Evolutionary conservation across 75 land plant species (phyloP), one percentile per base, ranked within the genome.

Genomic region (Selaginella tamariscina): DNA sequence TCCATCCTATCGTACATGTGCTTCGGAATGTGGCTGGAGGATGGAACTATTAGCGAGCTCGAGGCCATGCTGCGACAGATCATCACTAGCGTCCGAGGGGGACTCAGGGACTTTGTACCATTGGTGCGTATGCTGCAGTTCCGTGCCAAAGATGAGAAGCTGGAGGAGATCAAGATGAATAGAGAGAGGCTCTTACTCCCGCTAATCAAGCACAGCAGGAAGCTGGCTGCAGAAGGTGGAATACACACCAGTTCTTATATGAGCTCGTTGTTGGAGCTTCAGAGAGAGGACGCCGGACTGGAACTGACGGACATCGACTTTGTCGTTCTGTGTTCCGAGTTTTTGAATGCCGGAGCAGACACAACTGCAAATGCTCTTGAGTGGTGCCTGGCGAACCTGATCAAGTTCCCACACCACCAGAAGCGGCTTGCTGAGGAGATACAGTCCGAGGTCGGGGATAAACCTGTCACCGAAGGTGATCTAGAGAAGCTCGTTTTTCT

Each of bases 271-370:
- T 39, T 39, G 11, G 5, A 5, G 49, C 49, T 39, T 15, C 49
- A 39, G 49, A 5, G 49, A 39, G 49, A 39, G 49, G 49, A 39
- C 15, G 11, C 5, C 15, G 11, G 15, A 15, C 49, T 39, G 11
- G n/a, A 59, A n/a, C 70, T 24, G 21, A 49, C 65, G 5, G 88
- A 87, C 32, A 80, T 72, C 24, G 83, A 84, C 75, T 60, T 80
- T 22, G 81, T 84, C n/a, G 83, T 80, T 1, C 77, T 87, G 8
- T 70, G 72, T 32, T 82, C 90, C 18, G 95, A 89, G 68, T 69
- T 84, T 8, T 75, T 89, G 56, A 81, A 73, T 31, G 92, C 84
- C 30, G 84, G 86, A 8, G 86, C 88, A 0, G 96, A 88, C 64
- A 90, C 82, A 1, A 81, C 83, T 30, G 83, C 88, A 15, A 74